Percentiles rank a stretch among this genome's conserved stretches.
Conservation (phyloP, 495 filamentous ascomycete species). For the Annulohypoxylon maeteangense region DNA sequence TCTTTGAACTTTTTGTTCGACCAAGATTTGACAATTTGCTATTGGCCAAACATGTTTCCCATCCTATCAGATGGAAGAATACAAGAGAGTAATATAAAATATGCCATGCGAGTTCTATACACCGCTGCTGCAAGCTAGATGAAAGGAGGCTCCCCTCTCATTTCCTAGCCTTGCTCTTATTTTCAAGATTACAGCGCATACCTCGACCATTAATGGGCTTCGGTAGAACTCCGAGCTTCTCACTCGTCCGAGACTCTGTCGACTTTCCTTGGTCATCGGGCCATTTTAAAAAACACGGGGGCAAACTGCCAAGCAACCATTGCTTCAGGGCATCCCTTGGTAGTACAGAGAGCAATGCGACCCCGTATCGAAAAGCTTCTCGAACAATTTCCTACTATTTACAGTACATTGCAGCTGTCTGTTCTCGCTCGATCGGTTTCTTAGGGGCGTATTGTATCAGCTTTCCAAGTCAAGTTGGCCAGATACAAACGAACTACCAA, state of each 20-base stretch:
- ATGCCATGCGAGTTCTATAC: slow-evolving; percentile 19
- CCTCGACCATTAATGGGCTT: slow-evolving; percentile 3
- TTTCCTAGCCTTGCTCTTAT: slow-evolving; percentile 32
- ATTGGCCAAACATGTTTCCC: slow-evolving; percentile 14
- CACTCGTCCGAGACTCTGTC: slow-evolving; percentile 43
- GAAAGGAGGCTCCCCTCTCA: slow-evolving; percentile 39
- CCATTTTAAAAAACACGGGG: slow-evolving; percentile 27
- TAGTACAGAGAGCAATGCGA: slow-evolving; percentile 31
- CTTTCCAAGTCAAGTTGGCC: slow-evolving; percentile 30
- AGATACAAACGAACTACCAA: slow-evolving; percentile 22
- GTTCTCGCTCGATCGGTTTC: slow-evolving; percentile 10
- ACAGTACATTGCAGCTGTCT: slow-evolving; percentile 20
- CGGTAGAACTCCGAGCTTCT: slow-evolving; percentile 4
- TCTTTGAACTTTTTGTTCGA: slow-evolving; percentile 18
- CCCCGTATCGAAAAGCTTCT: slow-evolving; percentile 40
- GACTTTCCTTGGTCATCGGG: slow-evolving; percentile 33
- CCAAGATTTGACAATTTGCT: slow-evolving; percentile 31
- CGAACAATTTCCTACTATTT: slow-evolving; percentile 28
- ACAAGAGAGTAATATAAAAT: slow-evolving; percentile 25
- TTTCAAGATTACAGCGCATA: slow-evolving; percentile 17
- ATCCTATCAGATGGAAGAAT: slow-evolving; percentile 34
- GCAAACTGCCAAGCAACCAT: slow-evolving; percentile 30
- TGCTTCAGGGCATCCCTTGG: slow-evolving; percentile 32
- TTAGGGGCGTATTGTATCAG: slow-evolving; percentile 24
- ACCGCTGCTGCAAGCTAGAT: slow-evolving; percentile 28